Evolutionary conservation across 345 rosid genomes (phyloP).

Genomic region (Ceriops tagal): DNA sequence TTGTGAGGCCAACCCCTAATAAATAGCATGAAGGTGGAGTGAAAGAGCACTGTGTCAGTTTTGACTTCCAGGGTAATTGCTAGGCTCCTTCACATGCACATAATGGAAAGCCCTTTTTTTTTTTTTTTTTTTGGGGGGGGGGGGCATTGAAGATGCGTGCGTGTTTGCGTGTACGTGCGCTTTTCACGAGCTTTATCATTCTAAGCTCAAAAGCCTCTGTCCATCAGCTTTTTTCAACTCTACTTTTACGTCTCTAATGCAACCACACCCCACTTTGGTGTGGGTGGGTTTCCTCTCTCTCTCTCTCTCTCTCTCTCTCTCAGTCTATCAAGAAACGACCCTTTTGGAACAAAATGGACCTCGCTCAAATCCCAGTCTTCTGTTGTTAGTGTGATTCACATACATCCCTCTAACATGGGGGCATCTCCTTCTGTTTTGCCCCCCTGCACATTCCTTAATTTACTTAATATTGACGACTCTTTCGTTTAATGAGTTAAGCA

Average conservation of each 20-base stretch:
- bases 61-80: constrained; percentile 20
- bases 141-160: neutral
- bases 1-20: too few relatives aligned
- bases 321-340: too few relatives aligned
- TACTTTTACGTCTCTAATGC: constrained; percentile 35
- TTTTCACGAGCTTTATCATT: constrained; percentile 38
- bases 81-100: constrained; percentile 53
- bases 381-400: too few relatives aligned
- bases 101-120: neutral
- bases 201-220: neutral
- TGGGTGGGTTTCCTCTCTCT: neutral
- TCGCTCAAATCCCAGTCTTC: too few relatives aligned
- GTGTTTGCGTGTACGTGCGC: neutral
- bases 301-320: neutral
- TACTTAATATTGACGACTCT: too few relatives aligned
- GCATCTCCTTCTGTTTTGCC: too few relatives aligned
- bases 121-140: neutral
- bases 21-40: too few relatives aligned
- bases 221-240: constrained; percentile 16
- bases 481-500: too few relatives aligned
- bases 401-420: too few relatives aligned
- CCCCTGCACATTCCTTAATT: too few relatives aligned
- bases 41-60: neutral
- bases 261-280: constrained; percentile 21
- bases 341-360: too few relatives aligned